phyloP scores from a whole-genome alignment of 352 stramenopile genomes.

The Globisporangium perplexum region DNA sequence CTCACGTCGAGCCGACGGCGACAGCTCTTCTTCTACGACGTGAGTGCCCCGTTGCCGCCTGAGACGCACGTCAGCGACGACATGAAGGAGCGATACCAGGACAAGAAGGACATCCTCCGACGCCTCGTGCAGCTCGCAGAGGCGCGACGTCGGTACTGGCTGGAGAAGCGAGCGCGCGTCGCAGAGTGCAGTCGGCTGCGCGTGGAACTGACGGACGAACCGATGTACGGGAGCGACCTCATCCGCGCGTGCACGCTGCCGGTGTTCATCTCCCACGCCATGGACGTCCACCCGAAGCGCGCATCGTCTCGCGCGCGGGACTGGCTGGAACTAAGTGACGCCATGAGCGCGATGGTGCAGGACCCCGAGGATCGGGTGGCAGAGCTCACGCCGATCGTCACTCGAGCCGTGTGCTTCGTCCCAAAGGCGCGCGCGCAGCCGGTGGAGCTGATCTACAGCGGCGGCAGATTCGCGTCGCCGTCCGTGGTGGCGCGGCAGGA shows the following conservation, averaged over 20 bases:
- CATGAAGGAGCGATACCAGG: conserved; percentile 14
- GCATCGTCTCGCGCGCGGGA: conserved; percentile 6
- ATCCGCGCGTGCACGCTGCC: conserved; percentile 45
- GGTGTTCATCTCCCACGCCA: conserved; percentile 65
- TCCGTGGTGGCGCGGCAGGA: neutral
- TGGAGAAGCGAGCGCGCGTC: conserved; percentile 25
- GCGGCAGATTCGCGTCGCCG: conserved; percentile 25
- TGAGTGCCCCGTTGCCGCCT: conserved; percentile 23
- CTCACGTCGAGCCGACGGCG: conserved; percentile 21
- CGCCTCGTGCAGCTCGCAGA: conserved; percentile 27
- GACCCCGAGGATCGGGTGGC: conserved; percentile 36
- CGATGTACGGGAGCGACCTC: conserved; percentile 41
- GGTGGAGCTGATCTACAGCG: conserved; percentile 30
- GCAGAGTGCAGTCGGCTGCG: conserved; percentile 20
- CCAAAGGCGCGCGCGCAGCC: conserved; percentile 50
- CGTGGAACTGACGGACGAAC: conserved; percentile 30
- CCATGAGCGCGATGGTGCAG: conserved; percentile 44
- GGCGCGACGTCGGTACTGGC: conserved; percentile 29
- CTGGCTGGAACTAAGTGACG: conserved; percentile 20
- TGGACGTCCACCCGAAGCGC: conserved; percentile 53
- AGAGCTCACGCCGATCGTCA: conserved; percentile 36
- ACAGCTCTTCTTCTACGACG: conserved; percentile 42
- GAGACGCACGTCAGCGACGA: conserved; percentile 17
- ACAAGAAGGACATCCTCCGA: conserved; percentile 33
- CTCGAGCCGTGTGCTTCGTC: conserved; percentile 70